phyloP scores from a whole-genome alignment of 2,329 filamentous ascomycete species.

The Claviceps monticola region DNA sequence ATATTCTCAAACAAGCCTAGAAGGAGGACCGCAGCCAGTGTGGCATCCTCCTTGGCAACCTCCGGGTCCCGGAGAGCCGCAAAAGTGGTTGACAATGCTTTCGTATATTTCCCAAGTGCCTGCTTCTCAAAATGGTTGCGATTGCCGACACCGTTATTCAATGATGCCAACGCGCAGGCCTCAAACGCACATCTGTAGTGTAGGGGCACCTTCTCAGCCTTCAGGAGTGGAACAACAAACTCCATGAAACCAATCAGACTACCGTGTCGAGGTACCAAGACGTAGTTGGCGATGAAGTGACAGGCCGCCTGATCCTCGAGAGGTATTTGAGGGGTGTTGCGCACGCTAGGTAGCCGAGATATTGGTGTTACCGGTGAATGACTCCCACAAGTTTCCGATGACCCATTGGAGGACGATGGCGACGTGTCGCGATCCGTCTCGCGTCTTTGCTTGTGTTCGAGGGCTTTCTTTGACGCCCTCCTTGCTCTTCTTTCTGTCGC shows the following conservation, averaged over 20 bases:
- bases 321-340: constrained; percentile 27
- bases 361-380: constrained; percentile 8
- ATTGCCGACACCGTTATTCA: constrained; percentile 35
- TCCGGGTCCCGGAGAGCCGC: constrained; percentile 36
- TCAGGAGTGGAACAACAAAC: constrained; percentile 42
- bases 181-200: constrained; percentile 43
- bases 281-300: constrained; percentile 47
- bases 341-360: constrained; percentile 11
- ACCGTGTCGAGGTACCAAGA: constrained; percentile 38
- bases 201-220: constrained; percentile 25
- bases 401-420: constrained; percentile 8
- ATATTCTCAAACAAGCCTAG: constrained; percentile 49
- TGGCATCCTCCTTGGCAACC: constrained; percentile 38
- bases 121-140: constrained; percentile 20
- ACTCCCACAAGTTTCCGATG: constrained; percentile 3
- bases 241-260: constrained; percentile 42
- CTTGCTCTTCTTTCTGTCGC: constrained; percentile 50
- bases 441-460: constrained; percentile 22
- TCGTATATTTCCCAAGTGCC: constrained; percentile 39
- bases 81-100: constrained; percentile 39
- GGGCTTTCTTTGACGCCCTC: constrained; percentile 37
- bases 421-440: constrained; percentile 9
- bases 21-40: constrained; percentile 44
- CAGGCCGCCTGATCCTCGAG: constrained; percentile 42
- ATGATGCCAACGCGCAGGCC: constrained; percentile 43